Evolutionary conservation across 176 grass and related monocot species (phyloP).

Genomic region (Zea luxurians): DNA sequence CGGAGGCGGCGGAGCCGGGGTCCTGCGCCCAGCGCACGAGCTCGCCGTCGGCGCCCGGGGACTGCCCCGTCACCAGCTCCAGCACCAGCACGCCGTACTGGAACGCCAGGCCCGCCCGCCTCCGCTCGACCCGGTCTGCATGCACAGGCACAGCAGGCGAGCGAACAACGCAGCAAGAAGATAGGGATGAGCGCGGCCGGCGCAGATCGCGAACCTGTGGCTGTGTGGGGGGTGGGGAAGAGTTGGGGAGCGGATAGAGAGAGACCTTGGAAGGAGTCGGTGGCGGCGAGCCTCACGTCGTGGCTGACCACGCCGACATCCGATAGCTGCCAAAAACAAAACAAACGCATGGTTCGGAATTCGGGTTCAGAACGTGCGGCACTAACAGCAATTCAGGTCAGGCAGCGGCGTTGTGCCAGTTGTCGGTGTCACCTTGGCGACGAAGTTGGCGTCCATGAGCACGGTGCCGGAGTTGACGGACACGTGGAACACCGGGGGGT

Average conservation of each 20-base stretch:
- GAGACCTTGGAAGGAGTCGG: conserved; percentile 51
- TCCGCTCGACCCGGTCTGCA: conserved; percentile 63
- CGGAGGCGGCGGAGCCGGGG: conserved; percentile 58
- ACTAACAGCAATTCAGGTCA: no score
- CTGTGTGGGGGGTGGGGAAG: no score
- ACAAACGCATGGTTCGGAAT: background rate
- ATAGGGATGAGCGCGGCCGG: background rate
- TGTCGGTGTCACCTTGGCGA: conserved; percentile 64
- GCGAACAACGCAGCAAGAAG: background rate
- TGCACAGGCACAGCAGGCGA: background rate
- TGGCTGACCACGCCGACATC: conserved; percentile 47
- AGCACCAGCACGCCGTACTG: conserved; percentile 91
- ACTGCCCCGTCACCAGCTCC: conserved; percentile 92
- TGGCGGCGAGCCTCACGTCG: conserved; percentile 20
- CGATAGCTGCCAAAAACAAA: conserved; percentile 50
- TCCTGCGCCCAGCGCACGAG: conserved; percentile 85
- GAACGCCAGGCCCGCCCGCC: conserved; percentile 59
- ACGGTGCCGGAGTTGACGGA: conserved; percentile 70
- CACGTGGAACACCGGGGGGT: conserved; percentile 72
- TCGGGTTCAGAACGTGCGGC: background rate
- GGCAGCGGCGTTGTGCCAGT: background rate
- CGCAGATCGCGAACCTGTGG: no score
- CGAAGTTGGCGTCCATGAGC: conserved; percentile 67
- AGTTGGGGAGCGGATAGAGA: background rate
- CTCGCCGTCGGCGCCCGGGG: conserved; percentile 66